Percentiles rank a stretch among this genome's conserved stretches.
Evolutionary conservation across 768 basidiomycete species (phyloP).

Genomic region (Porpolomopsis calyptriformis): DNA sequence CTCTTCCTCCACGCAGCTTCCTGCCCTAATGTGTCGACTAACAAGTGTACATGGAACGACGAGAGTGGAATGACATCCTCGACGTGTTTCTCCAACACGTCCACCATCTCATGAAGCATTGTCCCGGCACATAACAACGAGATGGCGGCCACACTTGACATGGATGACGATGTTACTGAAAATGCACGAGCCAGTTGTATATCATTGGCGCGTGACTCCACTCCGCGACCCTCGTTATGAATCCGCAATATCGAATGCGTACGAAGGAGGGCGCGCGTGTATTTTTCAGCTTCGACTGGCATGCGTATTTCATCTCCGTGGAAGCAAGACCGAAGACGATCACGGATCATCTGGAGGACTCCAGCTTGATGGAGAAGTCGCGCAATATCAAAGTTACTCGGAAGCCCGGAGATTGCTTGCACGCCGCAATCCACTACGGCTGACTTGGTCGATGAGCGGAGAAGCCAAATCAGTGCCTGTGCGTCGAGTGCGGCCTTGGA

Average conservation of each 20-base stretch:
- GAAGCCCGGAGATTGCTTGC: conserved; percentile 7
- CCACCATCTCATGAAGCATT: conserved; percentile 6
- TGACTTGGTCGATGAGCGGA: conserved; percentile 5
- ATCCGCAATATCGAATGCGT: conserved; percentile 1
- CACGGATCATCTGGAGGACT: not conserved
- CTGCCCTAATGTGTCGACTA: conserved; percentile 5
- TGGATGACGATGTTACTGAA: not conserved
- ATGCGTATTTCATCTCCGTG: not conserved
- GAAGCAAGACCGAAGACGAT: conserved; percentile 3
- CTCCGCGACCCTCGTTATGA: not conserved
- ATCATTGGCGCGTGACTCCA: not conserved
- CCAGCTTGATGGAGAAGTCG: not conserved
- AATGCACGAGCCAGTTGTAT: not conserved
- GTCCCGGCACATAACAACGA: conserved; percentile 3
- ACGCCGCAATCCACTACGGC: conserved; percentile 2
- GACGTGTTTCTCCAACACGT: not conserved
- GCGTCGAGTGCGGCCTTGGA: not conserved
- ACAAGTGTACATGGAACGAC: not conserved
- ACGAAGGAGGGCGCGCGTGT: conserved; percentile 4
- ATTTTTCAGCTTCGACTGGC: conserved; percentile 3
- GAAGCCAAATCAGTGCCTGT: conserved; percentile 4
- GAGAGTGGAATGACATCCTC: not conserved
- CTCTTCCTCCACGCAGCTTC: conserved; percentile 5
- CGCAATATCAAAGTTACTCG: not conserved
- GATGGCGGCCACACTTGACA: not conserved